Evolutionary conservation across 768 basidiomycete genomes (phyloP), one percentile per base, ranked within the genome.

Genomic region (Leccinum pellstonianum): DNA sequence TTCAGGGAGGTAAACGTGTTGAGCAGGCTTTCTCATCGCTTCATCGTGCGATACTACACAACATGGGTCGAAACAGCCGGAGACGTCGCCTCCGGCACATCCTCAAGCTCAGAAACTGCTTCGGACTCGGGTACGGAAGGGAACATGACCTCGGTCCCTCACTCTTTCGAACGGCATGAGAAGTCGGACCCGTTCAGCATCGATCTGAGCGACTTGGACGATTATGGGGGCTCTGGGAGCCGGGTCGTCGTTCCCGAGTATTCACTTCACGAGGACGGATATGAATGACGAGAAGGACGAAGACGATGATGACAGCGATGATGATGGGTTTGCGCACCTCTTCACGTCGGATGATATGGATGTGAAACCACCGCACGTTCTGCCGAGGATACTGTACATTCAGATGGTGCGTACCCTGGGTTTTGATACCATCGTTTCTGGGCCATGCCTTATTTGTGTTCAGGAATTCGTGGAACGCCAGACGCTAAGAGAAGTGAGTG

Each of bases 401-500:
- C 93, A 96, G 72, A 98, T 98, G 95, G 92, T 90, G 78, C 53
- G 51, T 60, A n/a, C 6, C 27, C 21, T 4, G 2, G 17, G 27
- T 37, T 6, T 57, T 50, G 19, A 10, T n/a, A 5, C 47, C 47
- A 6, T 43, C 10, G 41, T 12, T n/a, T 19, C 15, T 3, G n/a
- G 33, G 29, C 60, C 4, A 53, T n/a, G 19, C 3, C 6, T 10
- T 57, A 25, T 56, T 6, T 33, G 10, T 35, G 33, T 43, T 19
- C 65, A 93, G 90, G 93, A 94, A 74, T 95, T 91, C 66, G 93
- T 94, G 9, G 93, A 94, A 71, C 82, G 90, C 23, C 93, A 96
- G 75, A 98, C 95, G 0, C 72, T 98, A 68, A 86, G 84, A 73
- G 95, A 97, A 81, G 91, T 86, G 27, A 33, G 52, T 55, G 8